phyloP scores from a whole-genome alignment of 257 asterid species.

The Solanum chilense region DNA sequence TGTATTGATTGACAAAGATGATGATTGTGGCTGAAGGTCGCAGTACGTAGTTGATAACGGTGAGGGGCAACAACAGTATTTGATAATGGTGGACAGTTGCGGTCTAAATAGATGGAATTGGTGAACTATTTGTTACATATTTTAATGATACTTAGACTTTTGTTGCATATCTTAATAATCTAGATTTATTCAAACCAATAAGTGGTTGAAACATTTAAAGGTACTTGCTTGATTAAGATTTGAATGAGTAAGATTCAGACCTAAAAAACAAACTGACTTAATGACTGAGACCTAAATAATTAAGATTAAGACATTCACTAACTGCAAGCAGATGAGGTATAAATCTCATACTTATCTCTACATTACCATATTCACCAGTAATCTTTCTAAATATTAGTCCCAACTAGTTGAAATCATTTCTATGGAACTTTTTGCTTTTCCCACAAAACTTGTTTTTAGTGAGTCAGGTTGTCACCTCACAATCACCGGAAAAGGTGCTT shows the following conservation, averaged over 20 bases:
- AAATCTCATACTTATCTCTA: not conserved
- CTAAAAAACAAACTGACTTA: not conserved
- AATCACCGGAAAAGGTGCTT: not conserved
- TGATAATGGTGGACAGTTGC: not conserved
- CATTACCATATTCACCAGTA: not conserved
- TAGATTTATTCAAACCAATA: not conserved
- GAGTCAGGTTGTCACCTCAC: not conserved
- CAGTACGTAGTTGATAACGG: not conserved
- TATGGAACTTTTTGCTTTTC: not conserved
- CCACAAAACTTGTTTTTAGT: not conserved
- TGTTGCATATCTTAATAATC: not conserved
- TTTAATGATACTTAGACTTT: not conserved
- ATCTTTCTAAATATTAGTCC: not conserved
- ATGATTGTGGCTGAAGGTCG: not conserved
- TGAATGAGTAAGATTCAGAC: not conserved
- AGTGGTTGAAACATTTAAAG: not conserved
- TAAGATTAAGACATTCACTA: not conserved
- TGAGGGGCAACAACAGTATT: not conserved
- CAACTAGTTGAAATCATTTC: not conserved
- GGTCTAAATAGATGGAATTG: not conserved
- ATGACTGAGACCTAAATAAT: not conserved
- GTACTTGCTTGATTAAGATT: not conserved
- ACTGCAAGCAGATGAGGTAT: not conserved
- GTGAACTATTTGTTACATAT: not conserved
- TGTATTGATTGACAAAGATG: not conserved